Percentiles rank a stretch among this genome's conserved stretches.
phyloP scores from a whole-genome alignment of 306 rosid genomes.

The Calophaca sinica region DNA sequence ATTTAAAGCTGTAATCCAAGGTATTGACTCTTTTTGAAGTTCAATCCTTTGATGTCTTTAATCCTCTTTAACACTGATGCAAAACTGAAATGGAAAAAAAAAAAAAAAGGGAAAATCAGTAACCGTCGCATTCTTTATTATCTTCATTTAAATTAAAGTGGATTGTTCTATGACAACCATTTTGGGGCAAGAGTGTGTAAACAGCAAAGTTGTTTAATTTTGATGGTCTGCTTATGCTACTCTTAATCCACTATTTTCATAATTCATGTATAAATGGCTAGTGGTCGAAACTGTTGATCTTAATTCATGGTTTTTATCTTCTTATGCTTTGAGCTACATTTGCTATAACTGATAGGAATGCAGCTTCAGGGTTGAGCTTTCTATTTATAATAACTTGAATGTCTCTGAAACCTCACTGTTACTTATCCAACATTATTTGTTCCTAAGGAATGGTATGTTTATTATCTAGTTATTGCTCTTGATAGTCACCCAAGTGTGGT shows the following conservation, averaged over 20 bases:
- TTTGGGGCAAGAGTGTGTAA: background rate
- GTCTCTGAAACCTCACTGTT: background rate
- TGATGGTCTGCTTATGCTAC: background rate
- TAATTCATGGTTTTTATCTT: no score
- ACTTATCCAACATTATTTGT: background rate
- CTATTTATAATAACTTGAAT: no score
- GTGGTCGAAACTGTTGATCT: no score
- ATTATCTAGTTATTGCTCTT: background rate
- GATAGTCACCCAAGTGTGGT: background rate
- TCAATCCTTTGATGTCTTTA: background rate
- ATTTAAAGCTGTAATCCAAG: background rate
- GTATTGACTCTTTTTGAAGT: slow-evolving; percentile 1
- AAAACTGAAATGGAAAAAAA: slow-evolving; percentile 3
- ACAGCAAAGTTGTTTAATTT: background rate
- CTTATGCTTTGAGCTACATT: no score
- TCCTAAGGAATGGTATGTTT: background rate
- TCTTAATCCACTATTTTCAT: no score
- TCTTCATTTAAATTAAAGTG: background rate
- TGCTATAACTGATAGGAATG: background rate
- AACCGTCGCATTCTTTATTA: background rate
- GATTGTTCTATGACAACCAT: background rate
- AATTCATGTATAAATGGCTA: no score
- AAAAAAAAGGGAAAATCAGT: background rate
- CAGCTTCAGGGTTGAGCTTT: no score
- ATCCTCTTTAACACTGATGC: slow-evolving; percentile 11